Evolutionary conservation across 768 basidiomycete genomes (phyloP).

Genomic region (Cyclocybe aegerita): DNA sequence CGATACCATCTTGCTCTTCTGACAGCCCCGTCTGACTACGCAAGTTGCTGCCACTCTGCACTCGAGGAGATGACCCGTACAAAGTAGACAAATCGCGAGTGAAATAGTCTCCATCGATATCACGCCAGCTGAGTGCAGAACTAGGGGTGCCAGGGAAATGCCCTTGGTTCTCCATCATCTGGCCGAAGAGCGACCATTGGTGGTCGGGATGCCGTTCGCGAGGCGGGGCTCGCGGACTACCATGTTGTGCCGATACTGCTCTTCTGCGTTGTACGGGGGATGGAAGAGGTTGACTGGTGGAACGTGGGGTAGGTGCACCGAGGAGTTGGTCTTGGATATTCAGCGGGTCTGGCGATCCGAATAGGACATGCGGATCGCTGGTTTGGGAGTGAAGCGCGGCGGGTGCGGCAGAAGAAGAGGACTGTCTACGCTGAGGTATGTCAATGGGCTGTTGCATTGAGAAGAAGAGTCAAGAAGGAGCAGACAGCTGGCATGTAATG

Average conservation of each 20-base stretch:
- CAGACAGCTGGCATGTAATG: not conserved
- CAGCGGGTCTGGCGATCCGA: slow-evolving; percentile 11
- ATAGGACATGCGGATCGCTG: slow-evolving; percentile 6
- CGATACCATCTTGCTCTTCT: slow-evolving; percentile 5
- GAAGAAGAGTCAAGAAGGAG: not conserved
- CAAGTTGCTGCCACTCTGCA: not conserved
- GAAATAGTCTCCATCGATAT: slow-evolving; percentile 9
- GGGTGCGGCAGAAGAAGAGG: slow-evolving; percentile 2
- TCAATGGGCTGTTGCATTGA: slow-evolving; percentile 15
- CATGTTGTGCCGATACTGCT: slow-evolving; percentile 1
- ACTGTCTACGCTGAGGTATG: slow-evolving; percentile 8
- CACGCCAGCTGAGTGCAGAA: slow-evolving; percentile 5
- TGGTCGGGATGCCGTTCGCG: slow-evolving; percentile 21
- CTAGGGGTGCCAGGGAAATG: slow-evolving; percentile 29
- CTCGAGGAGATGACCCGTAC: slow-evolving; percentile 5
- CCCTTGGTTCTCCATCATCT: slow-evolving; percentile 69
- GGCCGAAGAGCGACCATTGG: slow-evolving; percentile 71
- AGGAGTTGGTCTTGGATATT: not conserved
- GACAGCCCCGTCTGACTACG: not conserved
- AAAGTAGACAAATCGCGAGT: slow-evolving; percentile 4
- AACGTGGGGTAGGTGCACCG: slow-evolving; percentile 3
- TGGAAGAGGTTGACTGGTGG: slow-evolving; percentile 5
- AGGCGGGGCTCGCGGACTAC: not conserved
- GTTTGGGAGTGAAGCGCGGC: slow-evolving; percentile 2
- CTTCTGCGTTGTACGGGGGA: slow-evolving; percentile 8